These are phyloP conservation scores for Botryosphaeria agaves DNA, from an alignment of 2,329 filamentous ascomycete genomes.

Conservation along the genomic window DNA sequence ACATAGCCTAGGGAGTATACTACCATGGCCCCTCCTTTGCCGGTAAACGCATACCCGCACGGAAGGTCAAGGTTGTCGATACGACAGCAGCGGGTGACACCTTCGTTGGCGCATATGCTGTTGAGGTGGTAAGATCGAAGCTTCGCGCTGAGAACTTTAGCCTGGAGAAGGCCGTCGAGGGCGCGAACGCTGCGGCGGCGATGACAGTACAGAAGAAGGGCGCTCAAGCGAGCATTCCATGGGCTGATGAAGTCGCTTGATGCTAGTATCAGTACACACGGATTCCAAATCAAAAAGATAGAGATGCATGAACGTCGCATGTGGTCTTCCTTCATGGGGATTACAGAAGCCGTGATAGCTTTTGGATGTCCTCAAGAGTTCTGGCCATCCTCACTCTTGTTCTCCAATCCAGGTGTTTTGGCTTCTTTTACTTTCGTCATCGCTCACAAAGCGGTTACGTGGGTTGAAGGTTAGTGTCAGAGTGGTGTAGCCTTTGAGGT, in stretches of 20 bases:
- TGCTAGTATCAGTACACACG: too few species aligned
- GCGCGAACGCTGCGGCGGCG: constrained; percentile 45
- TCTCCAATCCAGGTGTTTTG: too few species aligned
- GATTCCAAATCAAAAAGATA: too few species aligned
- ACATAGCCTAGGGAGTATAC: constrained; percentile 22
- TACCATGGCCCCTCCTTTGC: constrained; percentile 24
- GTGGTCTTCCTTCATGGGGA: too few species aligned
- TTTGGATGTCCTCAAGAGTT: too few species aligned
- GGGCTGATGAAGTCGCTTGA: constrained; percentile 34
- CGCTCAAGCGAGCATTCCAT: constrained; percentile 50
- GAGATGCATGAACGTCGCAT: too few species aligned
- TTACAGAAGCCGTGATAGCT: too few species aligned
- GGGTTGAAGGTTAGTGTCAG: too few species aligned
- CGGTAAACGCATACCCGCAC: constrained; percentile 37
- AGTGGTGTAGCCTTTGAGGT: too few species aligned
- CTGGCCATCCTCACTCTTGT: too few species aligned
- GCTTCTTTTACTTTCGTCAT: too few species aligned
- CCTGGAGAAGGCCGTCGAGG: constrained; percentile 40
- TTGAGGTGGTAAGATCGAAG: constrained; percentile 50
- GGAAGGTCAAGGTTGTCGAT: constrained; percentile 66
- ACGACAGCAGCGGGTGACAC: constrained; percentile 92
- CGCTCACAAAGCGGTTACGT: too few species aligned
- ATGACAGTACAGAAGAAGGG: constrained; percentile 48
- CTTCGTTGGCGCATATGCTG: constrained; percentile 76
- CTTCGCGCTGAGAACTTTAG: constrained; percentile 25